Base-by-base conservation (phyloP, 352 stramenopile genomes). In the Phytophthora idaei region DNA sequence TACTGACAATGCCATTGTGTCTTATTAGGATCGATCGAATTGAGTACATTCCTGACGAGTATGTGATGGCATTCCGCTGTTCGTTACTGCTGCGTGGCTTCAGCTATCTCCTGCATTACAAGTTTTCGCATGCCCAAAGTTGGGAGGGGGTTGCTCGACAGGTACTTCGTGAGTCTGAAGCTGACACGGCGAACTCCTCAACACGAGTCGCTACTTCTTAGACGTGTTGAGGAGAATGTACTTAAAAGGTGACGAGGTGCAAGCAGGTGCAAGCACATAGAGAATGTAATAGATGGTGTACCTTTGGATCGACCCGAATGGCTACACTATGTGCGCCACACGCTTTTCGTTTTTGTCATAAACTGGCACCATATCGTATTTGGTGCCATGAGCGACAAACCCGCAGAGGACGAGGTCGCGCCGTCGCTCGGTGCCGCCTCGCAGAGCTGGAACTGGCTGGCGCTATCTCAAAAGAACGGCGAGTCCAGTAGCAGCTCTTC, bases 1-100 rank as follows among this genome's bases (percentile, higher is more conserved):
- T 52, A 14, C 37, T 71, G 50, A 67, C 44, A 39, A 50, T 27
- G 27, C 6, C 32, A 50, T 17, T 37, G 34, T 59, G 41, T 10
- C 61, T 32, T 63, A 37, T 53, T 36, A 92, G 83, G 49, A 92
- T 94, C 42, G 85, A 94, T 53, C 83, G 80, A 10, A 90, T 96
- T 60, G 83, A 87, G 63, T 78, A 91, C 63, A 89, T 93, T 60
- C 82, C 84, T 15, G 85, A 94, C 55, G 88, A 96, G 56, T 96
- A 93, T 59, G 84, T 96, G 36, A 96, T 96, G 88, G 86, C 88
- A 14, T 94, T 92, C 59, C 85, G 89, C 57, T 87, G 83, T 47
- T 96, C 89, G 37, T 76, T 97, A 39, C 70, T 97, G 49, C 67
- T 96, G 29, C 87, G 89, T 25, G 89, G 89, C 42, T 92, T 96